Evolutionary conservation across 371 early-diverging fungal species (phyloP).

Genomic region (Mucor piriformis): DNA sequence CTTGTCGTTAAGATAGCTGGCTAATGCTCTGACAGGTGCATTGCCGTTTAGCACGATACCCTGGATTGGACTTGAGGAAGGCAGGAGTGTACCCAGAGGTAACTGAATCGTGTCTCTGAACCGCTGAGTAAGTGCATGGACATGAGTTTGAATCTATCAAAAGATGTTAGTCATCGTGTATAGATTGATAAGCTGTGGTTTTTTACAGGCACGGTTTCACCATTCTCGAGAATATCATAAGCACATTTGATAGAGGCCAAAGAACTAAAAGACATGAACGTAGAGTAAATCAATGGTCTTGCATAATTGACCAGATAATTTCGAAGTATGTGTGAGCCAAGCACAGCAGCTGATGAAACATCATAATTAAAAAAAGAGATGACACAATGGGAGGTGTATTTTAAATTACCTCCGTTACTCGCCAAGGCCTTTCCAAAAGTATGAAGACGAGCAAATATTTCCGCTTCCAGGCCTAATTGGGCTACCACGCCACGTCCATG

Average conservation of each 20-base stretch:
- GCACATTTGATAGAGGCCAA: conserved; percentile 62
- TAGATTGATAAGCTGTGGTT: too few relatives aligned
- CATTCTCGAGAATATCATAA: conserved; percentile 55
- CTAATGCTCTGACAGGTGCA: conserved; percentile 62
- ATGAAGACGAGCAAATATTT: conserved; percentile 76
- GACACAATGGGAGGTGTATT: background rate
- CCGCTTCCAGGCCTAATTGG: conserved; percentile 61
- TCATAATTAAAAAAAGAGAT: background rate
- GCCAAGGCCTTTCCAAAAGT: conserved; percentile 88
- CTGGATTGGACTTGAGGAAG: conserved; percentile 74
- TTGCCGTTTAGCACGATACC: conserved; percentile 77
- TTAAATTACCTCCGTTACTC: conserved; percentile 71
- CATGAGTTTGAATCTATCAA: conserved; percentile 55
- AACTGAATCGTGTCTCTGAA: conserved; percentile 51
- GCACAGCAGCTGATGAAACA: conserved; percentile 65
- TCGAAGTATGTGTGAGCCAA: conserved; percentile 63
- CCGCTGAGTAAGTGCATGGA: conserved; percentile 42
- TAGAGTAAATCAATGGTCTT: conserved; percentile 81
- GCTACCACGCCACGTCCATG: conserved; percentile 73
- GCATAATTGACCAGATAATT: conserved; percentile 83
- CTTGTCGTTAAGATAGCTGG: conserved; percentile 54
- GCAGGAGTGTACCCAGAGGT: conserved; percentile 56
- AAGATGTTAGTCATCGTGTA: background rate
- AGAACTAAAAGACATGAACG: conserved; percentile 67
- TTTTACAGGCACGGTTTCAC: conserved; percentile 56